phyloP scores from a whole-genome alignment of 2,329 filamentous ascomycete species.

The Macrophomina phaseolina region DNA sequence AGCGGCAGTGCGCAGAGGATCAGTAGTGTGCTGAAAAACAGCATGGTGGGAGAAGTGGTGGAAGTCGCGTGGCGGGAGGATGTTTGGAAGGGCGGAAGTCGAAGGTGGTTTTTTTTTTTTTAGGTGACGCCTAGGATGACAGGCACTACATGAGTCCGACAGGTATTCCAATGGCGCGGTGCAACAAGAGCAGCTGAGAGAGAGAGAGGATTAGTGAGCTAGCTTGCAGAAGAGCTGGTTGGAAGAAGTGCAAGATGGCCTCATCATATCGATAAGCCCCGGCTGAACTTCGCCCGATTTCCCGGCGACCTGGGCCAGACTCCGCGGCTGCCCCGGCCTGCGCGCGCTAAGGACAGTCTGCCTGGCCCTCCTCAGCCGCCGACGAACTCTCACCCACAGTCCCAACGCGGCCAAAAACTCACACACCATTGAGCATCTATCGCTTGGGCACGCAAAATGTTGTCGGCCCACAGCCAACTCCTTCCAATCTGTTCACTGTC shows the following conservation, averaged over 20 bases:
- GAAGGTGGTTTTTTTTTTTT: not conserved
- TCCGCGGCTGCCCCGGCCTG: not conserved
- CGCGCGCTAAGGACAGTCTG: no score
- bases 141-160: conserved; percentile 20
- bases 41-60: conserved; percentile 11
- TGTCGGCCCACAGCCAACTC: no score
- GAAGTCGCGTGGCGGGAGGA: not conserved
- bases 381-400: not conserved
- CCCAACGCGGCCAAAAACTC: not conserved
- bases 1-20: conserved; percentile 51
- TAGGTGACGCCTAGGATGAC: not conserved
- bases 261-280: conserved; percentile 7
- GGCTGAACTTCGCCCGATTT: conserved; percentile 3
- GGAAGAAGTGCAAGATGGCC: conserved; percentile 21
- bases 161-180: not conserved
- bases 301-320: not conserved
- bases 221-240: conserved; percentile 6
- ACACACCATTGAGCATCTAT: not conserved
- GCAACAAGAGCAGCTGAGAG: not conserved
- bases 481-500: no score
- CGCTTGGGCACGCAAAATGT: no score
- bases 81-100: not conserved
- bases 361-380: no score
- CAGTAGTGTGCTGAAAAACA: conserved; percentile 33
- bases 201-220: conserved; percentile 3